phyloP scores from a whole-genome alignment of 2,329 filamentous ascomycete species.

The Tolypocladium tundrense region DNA sequence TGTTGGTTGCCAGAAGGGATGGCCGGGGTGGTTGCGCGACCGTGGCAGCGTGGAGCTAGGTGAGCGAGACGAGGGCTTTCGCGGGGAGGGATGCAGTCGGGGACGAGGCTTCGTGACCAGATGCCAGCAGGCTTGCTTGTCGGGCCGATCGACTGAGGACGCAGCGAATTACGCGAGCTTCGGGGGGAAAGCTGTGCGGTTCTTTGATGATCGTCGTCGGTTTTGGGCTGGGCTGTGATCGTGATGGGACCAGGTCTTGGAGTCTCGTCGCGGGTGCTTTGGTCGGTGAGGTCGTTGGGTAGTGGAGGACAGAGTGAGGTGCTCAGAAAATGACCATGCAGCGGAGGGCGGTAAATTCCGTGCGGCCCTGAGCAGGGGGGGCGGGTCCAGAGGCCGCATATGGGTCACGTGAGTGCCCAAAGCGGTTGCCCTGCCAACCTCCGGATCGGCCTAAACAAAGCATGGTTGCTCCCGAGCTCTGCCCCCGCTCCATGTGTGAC shows the following conservation, averaged over 20 bases:
- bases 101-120: constrained; percentile 3
- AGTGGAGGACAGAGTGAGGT: constrained; percentile 16
- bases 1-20: neutral
- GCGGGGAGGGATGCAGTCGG: constrained; percentile 1
- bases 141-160: constrained; percentile 3
- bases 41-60: neutral
- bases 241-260: constrained; percentile 1
- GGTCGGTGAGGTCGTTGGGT: constrained; percentile 5
- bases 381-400: constrained; percentile 3
- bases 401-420: constrained; percentile 15
- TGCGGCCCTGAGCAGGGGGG: constrained; percentile 10
- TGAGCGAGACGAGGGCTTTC: neutral
- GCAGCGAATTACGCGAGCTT: constrained; percentile 1
- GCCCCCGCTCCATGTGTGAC: neutral
- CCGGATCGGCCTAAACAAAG: neutral
- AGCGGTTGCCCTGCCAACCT: constrained; percentile 10
- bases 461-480: neutral
- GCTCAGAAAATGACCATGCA: constrained; percentile 20
- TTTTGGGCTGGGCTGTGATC: neutral
- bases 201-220: neutral
- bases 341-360: constrained; percentile 18
- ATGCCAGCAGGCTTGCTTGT: constrained; percentile 1
- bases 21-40: neutral
- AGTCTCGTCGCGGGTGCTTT: constrained; percentile 1
- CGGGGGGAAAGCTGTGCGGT: neutral